Base-by-base conservation (phyloP, 768 basidiomycete genomes). In the Tulasnella sp. region DNA sequence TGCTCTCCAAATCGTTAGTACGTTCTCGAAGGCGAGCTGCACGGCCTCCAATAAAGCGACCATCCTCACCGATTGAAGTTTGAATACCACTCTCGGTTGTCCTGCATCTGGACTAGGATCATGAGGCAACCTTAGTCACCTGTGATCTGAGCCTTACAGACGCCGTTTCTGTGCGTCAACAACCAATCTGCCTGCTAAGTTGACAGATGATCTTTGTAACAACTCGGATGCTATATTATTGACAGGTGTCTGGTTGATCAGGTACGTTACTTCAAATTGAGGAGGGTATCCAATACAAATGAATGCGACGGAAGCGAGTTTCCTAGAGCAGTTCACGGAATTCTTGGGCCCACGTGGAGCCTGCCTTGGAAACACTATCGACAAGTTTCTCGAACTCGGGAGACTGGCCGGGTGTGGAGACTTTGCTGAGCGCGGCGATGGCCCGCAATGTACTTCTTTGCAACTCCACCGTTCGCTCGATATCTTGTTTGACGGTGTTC, bases 401-500 rank as follows among this genome's bases (percentile, higher is more conserved):
- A 19, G 91, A 89, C 77, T 90, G 90, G 24, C 90, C 90, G 0
- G 92, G 88, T 24, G 86, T 88, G 36, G 84, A 84, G 71, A 97
- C 90, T 85, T 92, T 94, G 86, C 92, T 93, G 77, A 99, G 87
- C 3, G 95, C 94, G 21, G 92, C 94, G 68, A 97, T 91, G 7
- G 96, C 95, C 52, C 97, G 88, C 80, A 98, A 87, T 9, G 95
- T 94, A 83, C 95, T 96, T 81, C 94, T 88, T 86, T 98, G 96
- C 80, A 98, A 88, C 85, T 98, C 97, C 38, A 94, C 94, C 12
- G 93, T 91, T 27, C 93, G 90, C 85, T 95, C 94, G 71, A 96
- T 84, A 82, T 96, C 94, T 84, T 96, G 95, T 85, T 98, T 99
- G 73, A 98, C 97, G 0, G 95, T 95, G 84, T 99, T 97, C 86